Conservation (phyloP, 2,329 filamentous ascomycete genomes). For the Plenodomus tracheiphilus region DNA sequence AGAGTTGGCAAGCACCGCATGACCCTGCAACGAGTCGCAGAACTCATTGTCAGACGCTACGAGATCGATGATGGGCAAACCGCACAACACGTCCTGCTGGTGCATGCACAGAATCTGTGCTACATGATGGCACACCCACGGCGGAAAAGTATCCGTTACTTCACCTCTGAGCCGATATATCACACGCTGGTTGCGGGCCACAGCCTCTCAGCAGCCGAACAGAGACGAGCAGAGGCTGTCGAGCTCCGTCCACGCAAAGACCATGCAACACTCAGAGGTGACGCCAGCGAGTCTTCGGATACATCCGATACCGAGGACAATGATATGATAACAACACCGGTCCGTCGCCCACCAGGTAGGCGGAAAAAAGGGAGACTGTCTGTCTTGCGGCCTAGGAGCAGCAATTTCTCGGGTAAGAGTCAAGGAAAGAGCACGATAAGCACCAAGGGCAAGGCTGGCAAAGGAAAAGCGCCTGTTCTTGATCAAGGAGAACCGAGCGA, state of each 20-base stretch:
- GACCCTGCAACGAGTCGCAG: slow-evolving; percentile 37
- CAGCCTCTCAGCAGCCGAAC: slow-evolving; percentile 33
- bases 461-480: slow-evolving; percentile 21
- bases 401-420: slow-evolving; percentile 42
- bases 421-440: slow-evolving; percentile 17
- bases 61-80: slow-evolving; percentile 40
- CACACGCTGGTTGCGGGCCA: slow-evolving; percentile 32
- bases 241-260: slow-evolving; percentile 36
- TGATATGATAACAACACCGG: slow-evolving; percentile 22
- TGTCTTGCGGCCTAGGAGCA: slow-evolving; percentile 39
- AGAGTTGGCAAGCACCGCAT: slow-evolving; percentile 35
- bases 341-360: slow-evolving; percentile 19
- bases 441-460: slow-evolving; percentile 24
- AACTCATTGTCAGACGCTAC: slow-evolving; percentile 40
- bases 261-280: slow-evolving; percentile 26
- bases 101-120: slow-evolving; percentile 42
- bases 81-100: slow-evolving; percentile 39
- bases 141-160: slow-evolving; percentile 32
- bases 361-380: slow-evolving; percentile 38
- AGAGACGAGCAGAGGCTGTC: slow-evolving; percentile 35
- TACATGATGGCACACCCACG: slow-evolving; percentile 45
- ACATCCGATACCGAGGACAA: slow-evolving; percentile 27
- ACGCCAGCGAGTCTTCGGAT: slow-evolving; percentile 26
- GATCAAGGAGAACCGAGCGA: slow-evolving; percentile 19
- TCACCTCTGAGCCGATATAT: slow-evolving; percentile 39